A percentile compares a stretch with the other conserved stretches of the same genome.
Conservation (phyloP, 768 basidiomycete species). For the Glaciozyma martinii region DNA sequence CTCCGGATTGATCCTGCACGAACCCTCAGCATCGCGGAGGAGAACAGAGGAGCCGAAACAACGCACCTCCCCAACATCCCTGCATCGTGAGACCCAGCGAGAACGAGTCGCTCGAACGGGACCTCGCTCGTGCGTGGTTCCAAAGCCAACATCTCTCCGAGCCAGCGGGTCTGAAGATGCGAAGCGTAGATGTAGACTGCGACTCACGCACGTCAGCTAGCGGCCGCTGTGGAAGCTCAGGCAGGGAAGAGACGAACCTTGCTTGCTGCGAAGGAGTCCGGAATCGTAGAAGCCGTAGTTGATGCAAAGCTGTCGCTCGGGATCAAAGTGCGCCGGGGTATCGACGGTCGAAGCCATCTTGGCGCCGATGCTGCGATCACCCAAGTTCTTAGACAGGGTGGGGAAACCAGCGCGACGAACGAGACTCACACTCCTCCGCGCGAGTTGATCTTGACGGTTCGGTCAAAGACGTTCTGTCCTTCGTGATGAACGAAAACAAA, state of each 20-base stretch:
- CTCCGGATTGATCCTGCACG: background rate
- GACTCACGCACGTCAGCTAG: background rate
- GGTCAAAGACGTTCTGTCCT: background rate
- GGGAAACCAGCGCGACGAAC: background rate
- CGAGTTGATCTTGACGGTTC: slow-evolving; percentile 3
- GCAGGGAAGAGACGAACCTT: background rate
- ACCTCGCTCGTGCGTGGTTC: background rate
- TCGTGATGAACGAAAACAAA: background rate
- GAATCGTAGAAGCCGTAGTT: slow-evolving; percentile 11
- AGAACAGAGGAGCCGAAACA: background rate
- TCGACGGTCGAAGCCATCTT: background rate
- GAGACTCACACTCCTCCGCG: background rate
- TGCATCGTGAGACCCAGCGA: slow-evolving; percentile 6
- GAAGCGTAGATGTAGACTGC: slow-evolving; percentile 12
- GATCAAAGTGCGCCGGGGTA: background rate
- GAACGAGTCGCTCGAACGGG: slow-evolving; percentile 4
- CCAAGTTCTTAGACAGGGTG: no score
- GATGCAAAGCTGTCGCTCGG: background rate
- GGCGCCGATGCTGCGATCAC: background rate
- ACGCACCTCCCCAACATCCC: slow-evolving; percentile 5
- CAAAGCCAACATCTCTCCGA: background rate
- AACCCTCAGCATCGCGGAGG: background rate
- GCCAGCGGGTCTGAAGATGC: background rate
- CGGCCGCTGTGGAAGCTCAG: background rate
- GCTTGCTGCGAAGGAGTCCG: slow-evolving; percentile 1